phyloP scores from a whole-genome alignment of 495 filamentous ascomycete species.

The Jackrogersella minutella region DNA sequence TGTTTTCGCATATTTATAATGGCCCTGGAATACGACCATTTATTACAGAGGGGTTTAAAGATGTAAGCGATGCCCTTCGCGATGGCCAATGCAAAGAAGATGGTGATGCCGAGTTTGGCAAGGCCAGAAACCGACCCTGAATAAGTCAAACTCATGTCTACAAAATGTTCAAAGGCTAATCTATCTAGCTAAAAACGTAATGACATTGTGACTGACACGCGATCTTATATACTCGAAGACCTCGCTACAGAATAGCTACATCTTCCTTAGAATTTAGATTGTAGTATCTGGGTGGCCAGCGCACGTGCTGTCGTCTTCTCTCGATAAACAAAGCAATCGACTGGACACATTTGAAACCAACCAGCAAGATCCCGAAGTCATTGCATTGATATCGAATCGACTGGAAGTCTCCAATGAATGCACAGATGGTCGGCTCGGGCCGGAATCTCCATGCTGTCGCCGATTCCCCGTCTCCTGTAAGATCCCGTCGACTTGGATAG shows the following conservation, averaged over 20 bases:
- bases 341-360: background rate
- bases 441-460: background rate
- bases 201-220: background rate
- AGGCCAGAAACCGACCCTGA: background rate
- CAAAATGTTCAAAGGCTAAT: background rate
- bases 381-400: background rate
- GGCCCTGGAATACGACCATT: background rate
- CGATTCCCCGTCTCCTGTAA: background rate
- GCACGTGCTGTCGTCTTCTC: background rate
- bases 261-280: background rate
- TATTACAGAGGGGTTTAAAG: background rate
- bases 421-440: background rate
- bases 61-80: too few species aligned
- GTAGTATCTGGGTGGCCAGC: background rate
- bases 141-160: background rate
- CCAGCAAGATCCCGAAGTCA: background rate
- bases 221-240: conserved; percentile 13
- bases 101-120: background rate
- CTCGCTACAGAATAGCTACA: background rate
- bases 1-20: background rate
- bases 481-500: background rate
- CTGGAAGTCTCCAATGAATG: background rate
- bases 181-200: background rate
- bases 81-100: background rate
- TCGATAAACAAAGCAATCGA: background rate